Evolutionary conservation across 192 early-diverging fungal species (phyloP).

Genomic region (Piromyces finnis): DNA sequence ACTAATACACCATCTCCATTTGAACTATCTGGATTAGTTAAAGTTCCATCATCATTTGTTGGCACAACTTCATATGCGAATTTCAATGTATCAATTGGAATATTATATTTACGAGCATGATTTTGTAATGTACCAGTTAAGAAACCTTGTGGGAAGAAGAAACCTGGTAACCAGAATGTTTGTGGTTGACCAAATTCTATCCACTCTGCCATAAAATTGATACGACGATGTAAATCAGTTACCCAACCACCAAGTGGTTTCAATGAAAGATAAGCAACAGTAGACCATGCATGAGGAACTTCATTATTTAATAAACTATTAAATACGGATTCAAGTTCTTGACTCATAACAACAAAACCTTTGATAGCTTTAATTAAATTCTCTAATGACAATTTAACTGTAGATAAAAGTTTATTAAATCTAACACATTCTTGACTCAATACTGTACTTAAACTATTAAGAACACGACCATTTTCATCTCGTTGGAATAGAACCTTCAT

Average conservation of each 20-base stretch:
- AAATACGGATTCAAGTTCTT: constrained; percentile 33
- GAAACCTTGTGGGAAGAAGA: constrained; percentile 51
- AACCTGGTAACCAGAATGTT: constrained; percentile 41
- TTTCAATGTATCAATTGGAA: constrained; percentile 32
- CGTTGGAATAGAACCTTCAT: constrained; percentile 23
- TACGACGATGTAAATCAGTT: constrained; percentile 27
- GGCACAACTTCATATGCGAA: constrained; percentile 26
- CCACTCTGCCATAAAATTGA: constrained; percentile 19
- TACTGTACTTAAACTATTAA: constrained; percentile 36
- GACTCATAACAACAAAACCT: constrained; percentile 39
- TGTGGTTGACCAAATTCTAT: constrained; percentile 24
- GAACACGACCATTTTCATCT: constrained; percentile 26
- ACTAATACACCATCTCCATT: constrained; percentile 34
- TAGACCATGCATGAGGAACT: constrained; percentile 29
- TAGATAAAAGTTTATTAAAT: constrained; percentile 28
- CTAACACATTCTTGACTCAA: constrained; percentile 25
- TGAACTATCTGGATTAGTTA: constrained; percentile 1
- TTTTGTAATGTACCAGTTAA: constrained; percentile 41
- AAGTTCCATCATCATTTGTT: constrained; percentile 11
- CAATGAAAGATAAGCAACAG: constrained; percentile 29
- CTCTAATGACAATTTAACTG: constrained; percentile 20
- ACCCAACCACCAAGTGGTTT: constrained; percentile 37
- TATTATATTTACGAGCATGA: constrained; percentile 33
- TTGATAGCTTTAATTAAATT: constrained; percentile 33
- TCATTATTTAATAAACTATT: constrained; percentile 35